Conservation (phyloP, 1,139 yeast genomes). For the Nadsonia starkeyi-henricii region DNA sequence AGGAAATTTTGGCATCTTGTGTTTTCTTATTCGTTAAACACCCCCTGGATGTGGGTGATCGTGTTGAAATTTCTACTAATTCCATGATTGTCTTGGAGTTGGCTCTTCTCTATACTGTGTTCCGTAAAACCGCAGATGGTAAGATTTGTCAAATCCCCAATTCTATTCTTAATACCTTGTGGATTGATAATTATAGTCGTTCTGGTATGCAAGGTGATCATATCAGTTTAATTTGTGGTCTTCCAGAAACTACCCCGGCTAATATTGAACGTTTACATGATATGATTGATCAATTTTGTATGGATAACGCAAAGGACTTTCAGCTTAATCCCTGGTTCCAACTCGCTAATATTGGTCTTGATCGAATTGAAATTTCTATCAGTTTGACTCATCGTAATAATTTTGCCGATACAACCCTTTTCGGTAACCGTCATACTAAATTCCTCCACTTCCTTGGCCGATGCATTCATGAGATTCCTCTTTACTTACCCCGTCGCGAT, state of each 20-base stretch:
- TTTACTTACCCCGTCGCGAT: slow-evolving; percentile 23
- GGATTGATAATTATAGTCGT: slow-evolving; percentile 28
- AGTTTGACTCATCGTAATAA: slow-evolving; percentile 22
- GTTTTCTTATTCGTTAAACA: slow-evolving; percentile 30
- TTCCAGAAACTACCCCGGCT: slow-evolving; percentile 26
- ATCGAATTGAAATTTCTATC: slow-evolving; percentile 20
- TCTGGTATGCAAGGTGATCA: slow-evolving; percentile 23
- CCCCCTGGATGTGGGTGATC: slow-evolving; percentile 31
- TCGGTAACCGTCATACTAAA: slow-evolving; percentile 21
- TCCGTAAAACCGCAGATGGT: slow-evolving; percentile 19
- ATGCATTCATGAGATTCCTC: slow-evolving; percentile 22
- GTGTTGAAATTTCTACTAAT: slow-evolving; percentile 19
- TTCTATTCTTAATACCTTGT: slow-evolving; percentile 24
- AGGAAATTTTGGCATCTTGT: slow-evolving; percentile 28
- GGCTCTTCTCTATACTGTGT: slow-evolving; percentile 26
- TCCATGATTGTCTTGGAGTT: slow-evolving; percentile 22
- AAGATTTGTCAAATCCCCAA: slow-evolving; percentile 27
- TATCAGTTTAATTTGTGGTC: slow-evolving; percentile 19
- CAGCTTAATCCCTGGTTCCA: slow-evolving; percentile 22
- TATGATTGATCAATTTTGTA: slow-evolving; percentile 20
- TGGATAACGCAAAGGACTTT: slow-evolving; percentile 25
- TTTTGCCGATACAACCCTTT: slow-evolving; percentile 22
- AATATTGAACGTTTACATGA: slow-evolving; percentile 22
- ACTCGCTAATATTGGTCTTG: slow-evolving; percentile 22
- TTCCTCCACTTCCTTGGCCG: slow-evolving; percentile 20